Evolutionary conservation across 2,329 filamentous ascomycete species (phyloP).

Genomic region (Beauveria rudraprayagi): DNA sequence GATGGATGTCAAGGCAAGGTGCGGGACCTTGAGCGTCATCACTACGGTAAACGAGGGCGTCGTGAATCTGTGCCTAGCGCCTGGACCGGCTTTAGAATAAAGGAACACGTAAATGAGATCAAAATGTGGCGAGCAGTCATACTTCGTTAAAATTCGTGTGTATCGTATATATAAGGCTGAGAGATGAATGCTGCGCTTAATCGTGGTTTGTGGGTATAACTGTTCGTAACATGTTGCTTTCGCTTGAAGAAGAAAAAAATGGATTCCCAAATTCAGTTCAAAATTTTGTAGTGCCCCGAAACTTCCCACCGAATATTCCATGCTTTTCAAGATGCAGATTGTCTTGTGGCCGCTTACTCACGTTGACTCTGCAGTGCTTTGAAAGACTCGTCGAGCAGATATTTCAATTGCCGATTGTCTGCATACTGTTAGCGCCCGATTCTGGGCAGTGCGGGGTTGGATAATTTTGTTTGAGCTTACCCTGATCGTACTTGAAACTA

Average conservation of each 20-base stretch:
- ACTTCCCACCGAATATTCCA: background rate
- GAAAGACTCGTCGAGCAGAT: background rate
- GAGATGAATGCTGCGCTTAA: background rate
- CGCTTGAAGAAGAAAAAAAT: background rate
- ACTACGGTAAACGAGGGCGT: too few species aligned
- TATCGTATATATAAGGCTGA: background rate
- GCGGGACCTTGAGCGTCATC: too few species aligned
- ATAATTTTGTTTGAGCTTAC: background rate
- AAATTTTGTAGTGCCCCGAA: background rate
- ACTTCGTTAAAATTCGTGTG: background rate
- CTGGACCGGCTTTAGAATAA: too few species aligned
- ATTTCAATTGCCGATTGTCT: constrained; percentile 1
- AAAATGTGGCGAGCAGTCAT: background rate
- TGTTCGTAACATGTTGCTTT: background rate
- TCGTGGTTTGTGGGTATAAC: background rate
- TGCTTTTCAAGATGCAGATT: background rate
- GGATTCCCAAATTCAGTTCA: background rate
- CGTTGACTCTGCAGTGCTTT: background rate
- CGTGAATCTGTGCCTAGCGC: too few species aligned
- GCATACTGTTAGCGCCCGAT: background rate
- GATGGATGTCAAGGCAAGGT: too few species aligned
- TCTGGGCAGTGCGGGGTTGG: too few species aligned
- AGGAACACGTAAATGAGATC: too few species aligned
- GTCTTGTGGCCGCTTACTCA: background rate
- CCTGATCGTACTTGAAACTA: background rate